These are phyloP conservation scores for Microbotryomycetes sp. DNA, from an alignment of 1,284 basidiomycete species.

Conservation along the genomic window DNA sequence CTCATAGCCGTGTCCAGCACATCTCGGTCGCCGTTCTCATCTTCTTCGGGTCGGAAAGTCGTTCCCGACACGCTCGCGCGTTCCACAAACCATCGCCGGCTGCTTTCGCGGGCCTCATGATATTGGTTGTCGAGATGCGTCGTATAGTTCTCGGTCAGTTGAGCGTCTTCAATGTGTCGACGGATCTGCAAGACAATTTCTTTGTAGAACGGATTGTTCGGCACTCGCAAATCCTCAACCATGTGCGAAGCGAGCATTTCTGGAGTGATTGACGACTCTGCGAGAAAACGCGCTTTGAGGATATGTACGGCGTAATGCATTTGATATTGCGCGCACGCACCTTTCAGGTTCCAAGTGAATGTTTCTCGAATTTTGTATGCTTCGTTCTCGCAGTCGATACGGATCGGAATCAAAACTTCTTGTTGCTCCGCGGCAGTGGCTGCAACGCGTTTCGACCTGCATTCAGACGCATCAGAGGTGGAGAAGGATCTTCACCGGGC, in stretches of 20 bases:
- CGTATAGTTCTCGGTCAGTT: slow-evolving; percentile 44
- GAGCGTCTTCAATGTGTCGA: slow-evolving; percentile 73
- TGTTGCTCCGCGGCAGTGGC: slow-evolving; percentile 53
- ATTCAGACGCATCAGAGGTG: slow-evolving; percentile 34
- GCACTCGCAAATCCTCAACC: slow-evolving; percentile 82
- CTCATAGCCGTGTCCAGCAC: background rate
- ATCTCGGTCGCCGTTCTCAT: background rate
- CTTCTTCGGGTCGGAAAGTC: background rate
- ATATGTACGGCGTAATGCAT: background rate
- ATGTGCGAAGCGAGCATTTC: slow-evolving; percentile 83
- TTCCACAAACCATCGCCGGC: slow-evolving; percentile 33
- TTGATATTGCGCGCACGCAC: slow-evolving; percentile 42
- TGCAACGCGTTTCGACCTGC: slow-evolving; percentile 57
- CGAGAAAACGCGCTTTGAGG: background rate
- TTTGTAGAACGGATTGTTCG: slow-evolving; percentile 54
- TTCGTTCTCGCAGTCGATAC: slow-evolving; percentile 85
- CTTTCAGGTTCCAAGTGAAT: slow-evolving; percentile 92
- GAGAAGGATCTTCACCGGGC: slow-evolving; percentile 24
- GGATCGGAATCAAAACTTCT: slow-evolving; percentile 82
- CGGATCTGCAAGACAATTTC: slow-evolving; percentile 77
- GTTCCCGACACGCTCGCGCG: background rate
- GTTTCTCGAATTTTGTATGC: slow-evolving; percentile 90
- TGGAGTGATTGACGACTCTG: slow-evolving; percentile 80
- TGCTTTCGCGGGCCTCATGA: slow-evolving; percentile 49
- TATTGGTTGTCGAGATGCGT: slow-evolving; percentile 43